phyloP scores from a whole-genome alignment of 2,329 filamentous ascomycete genomes.

The Fusarium falciforme region DNA sequence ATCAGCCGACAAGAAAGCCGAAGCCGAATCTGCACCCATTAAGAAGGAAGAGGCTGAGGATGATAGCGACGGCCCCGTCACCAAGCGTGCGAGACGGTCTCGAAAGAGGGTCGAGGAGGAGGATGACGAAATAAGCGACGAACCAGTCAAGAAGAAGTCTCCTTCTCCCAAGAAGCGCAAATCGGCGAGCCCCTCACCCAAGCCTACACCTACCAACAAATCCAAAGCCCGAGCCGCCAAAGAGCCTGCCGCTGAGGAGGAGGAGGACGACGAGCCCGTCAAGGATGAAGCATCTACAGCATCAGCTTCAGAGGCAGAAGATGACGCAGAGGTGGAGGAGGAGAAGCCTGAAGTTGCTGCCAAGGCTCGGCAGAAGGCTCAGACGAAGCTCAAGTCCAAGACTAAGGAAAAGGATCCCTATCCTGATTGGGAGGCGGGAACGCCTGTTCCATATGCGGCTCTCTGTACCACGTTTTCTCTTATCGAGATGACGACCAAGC shows the following conservation, averaged over 20 bases:
- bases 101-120: slow-evolving; percentile 61
- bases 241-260: slow-evolving; percentile 21
- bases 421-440: slow-evolving; percentile 91
- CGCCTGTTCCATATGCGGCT: slow-evolving; percentile 92
- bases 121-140: slow-evolving; percentile 54
- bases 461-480: slow-evolving; percentile 95
- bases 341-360: slow-evolving; percentile 77
- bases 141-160: slow-evolving; percentile 40
- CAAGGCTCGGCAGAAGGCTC: slow-evolving; percentile 83
- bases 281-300: slow-evolving; percentile 47
- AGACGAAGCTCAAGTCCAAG: slow-evolving; percentile 76
- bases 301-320: slow-evolving; percentile 56
- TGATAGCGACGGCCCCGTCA: slow-evolving; percentile 69
- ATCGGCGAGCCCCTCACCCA: slow-evolving; percentile 37
- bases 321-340: slow-evolving; percentile 61
- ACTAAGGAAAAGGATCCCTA: slow-evolving; percentile 77
- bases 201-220: slow-evolving; percentile 37
- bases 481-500: slow-evolving; percentile 93
- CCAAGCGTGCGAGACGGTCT: slow-evolving; percentile 66
- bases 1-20: slow-evolving; percentile 21
- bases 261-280: slow-evolving; percentile 40
- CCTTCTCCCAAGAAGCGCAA: slow-evolving; percentile 31
- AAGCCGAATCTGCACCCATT: slow-evolving; percentile 32
- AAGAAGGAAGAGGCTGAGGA: slow-evolving; percentile 58
- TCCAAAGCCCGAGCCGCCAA: slow-evolving; percentile 27